These are phyloP conservation scores for Talaromyces amestolkiae DNA, from an alignment of 2,329 filamentous ascomycete genomes.

Conservation along the genomic window DNA sequence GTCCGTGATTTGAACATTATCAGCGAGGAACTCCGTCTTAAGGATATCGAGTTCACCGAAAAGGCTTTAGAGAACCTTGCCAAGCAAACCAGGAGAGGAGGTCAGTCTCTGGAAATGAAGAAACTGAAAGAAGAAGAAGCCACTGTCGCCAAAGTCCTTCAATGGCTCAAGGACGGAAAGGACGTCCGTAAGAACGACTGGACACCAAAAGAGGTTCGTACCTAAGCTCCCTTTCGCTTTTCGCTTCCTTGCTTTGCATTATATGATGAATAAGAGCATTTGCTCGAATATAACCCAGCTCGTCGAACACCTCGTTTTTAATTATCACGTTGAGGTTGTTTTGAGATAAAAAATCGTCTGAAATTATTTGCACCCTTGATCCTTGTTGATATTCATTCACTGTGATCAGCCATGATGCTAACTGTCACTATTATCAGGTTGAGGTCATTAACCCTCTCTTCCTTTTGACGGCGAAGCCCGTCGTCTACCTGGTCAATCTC, in stretches of 20 bases:
- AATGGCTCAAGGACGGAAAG: conserved; percentile 80
- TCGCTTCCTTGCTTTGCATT: conserved; percentile 44
- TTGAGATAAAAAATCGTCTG: conserved; percentile 84
- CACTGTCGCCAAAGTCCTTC: conserved; percentile 84
- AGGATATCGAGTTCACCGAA: conserved; percentile 97
- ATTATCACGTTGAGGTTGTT: conserved; percentile 69
- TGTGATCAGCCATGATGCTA: not conserved
- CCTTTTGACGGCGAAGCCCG: conserved; percentile 92
- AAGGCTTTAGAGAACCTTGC: conserved; percentile 88
- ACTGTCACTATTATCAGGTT: conserved; percentile 60
- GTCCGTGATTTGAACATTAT: conserved; percentile 94
- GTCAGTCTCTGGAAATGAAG: conserved; percentile 96
- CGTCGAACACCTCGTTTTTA: conserved; percentile 82
- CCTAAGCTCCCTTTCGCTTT: conserved; percentile 23
- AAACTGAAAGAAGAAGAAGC: conserved; percentile 93
- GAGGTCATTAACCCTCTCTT: conserved; percentile 97
- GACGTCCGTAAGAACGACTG: conserved; percentile 90
- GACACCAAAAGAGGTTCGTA: conserved; percentile 84
- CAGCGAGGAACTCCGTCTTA: conserved; percentile 90
- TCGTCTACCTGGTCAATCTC: conserved; percentile 94
- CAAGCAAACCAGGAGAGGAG: conserved; percentile 93
- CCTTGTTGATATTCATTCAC: not conserved
- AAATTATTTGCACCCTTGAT: conserved; percentile 31
- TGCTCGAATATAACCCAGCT: conserved; percentile 99
- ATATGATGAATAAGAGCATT: conserved; percentile 97